These are phyloP conservation scores for Metrosideros polymorpha DNA, from an alignment of 441 rosid species.

Conservation along the genomic window DNA sequence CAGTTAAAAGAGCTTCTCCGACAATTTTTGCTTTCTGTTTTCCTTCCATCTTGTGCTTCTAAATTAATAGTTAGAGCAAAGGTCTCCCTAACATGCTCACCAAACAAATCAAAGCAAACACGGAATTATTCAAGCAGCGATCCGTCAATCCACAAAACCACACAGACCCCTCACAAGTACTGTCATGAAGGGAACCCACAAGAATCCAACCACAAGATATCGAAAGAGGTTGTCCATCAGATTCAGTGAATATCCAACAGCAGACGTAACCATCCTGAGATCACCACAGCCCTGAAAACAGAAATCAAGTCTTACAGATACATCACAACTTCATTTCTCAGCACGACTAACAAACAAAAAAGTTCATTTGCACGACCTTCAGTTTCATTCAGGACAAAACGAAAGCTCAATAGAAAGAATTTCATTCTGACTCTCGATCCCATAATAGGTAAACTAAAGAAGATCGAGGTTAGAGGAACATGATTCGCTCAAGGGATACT, in stretches of 20 bases:
- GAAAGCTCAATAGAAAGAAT: not conserved
- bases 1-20: slow-evolving; percentile 42
- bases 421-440: not conserved
- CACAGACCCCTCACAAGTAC: slow-evolving; percentile 50
- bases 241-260: slow-evolving; percentile 6
- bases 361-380: slow-evolving; percentile 4
- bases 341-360: not conserved
- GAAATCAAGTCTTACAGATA: not conserved
- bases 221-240: slow-evolving; percentile 20
- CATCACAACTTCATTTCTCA: not conserved
- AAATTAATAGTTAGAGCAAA: slow-evolving; percentile 12
- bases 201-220: slow-evolving; percentile 21
- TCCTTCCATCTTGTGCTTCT: not conserved
- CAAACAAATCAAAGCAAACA: slow-evolving; percentile 6
- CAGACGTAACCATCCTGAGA: slow-evolving; percentile 15
- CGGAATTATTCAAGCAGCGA: not conserved
- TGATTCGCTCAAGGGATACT: not conserved
- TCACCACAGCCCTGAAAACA: slow-evolving; percentile 36
- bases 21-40: not conserved
- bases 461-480: not conserved
- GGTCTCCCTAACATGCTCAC: slow-evolving; percentile 5
- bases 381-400: not conserved
- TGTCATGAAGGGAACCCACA: slow-evolving; percentile 44
- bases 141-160: slow-evolving; percentile 77
- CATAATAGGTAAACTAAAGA: not conserved